A percentile compares a stretch with the other conserved stretches of the same genome.
Evolutionary conservation across 1,284 basidiomycete species (phyloP).

Genomic region (Microbotryum saponariae): DNA sequence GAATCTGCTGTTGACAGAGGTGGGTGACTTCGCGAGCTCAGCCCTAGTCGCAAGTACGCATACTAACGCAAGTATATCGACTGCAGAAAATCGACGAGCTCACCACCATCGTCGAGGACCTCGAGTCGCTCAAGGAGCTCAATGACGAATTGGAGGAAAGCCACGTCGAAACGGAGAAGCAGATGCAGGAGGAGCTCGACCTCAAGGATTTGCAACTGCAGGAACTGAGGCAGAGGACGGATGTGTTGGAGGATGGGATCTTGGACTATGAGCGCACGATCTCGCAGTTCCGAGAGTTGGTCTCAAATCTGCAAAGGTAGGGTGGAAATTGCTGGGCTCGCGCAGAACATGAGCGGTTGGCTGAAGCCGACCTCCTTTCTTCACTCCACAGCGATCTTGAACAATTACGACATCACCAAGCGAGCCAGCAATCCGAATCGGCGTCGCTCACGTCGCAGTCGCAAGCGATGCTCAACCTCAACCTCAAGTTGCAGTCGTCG

Average conservation of each 20-base stretch:
- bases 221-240: conserved; percentile 58
- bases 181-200: conserved; percentile 81
- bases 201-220: conserved; percentile 61
- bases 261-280: conserved; percentile 82
- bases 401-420: conserved; percentile 66
- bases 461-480: conserved; percentile 78
- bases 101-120: conserved; percentile 76
- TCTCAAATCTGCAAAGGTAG: conserved; percentile 69
- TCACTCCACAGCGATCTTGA: conserved; percentile 63
- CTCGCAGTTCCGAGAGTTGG: conserved; percentile 80
- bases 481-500: conserved; percentile 81
- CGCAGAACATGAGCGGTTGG: neutral
- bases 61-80: no score
- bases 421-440: conserved; percentile 71
- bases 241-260: conserved; percentile 64
- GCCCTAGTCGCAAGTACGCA: neutral
- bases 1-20: conserved; percentile 82
- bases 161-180: conserved; percentile 87
- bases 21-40: conserved; percentile 38
- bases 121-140: conserved; percentile 90
- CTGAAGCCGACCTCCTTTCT: neutral
- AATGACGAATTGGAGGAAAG: conserved; percentile 97
- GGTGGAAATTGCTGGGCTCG: conserved; percentile 18
- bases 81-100: conserved; percentile 89
- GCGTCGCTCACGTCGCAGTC: conserved; percentile 63